phyloP scores from a whole-genome alignment of 495 filamentous ascomycete genomes.

The Sphaerosporella brunnea region DNA sequence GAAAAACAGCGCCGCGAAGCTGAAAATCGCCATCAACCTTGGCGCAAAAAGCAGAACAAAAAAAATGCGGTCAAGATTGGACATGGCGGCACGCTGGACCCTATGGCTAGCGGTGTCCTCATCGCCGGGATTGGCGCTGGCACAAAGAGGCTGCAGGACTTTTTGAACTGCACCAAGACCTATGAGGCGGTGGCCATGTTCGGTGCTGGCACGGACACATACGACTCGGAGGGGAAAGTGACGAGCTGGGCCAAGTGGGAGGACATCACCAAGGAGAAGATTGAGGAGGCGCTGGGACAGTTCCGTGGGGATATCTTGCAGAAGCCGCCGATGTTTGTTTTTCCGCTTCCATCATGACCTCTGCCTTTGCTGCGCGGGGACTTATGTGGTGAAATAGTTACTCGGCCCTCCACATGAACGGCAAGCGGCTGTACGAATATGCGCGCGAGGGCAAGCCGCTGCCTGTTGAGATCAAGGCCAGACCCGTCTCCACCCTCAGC shows the following conservation, averaged over 20 bases:
- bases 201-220: constrained; percentile 81
- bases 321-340: constrained; percentile 53
- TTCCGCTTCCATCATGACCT: not conserved
- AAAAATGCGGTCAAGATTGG: constrained; percentile 72
- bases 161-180: constrained; percentile 73
- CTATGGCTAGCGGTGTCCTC: constrained; percentile 80
- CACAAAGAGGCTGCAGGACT: constrained; percentile 61
- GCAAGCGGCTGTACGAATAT: constrained; percentile 90
- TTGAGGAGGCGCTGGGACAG: constrained; percentile 54
- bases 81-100: constrained; percentile 90
- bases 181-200: constrained; percentile 85
- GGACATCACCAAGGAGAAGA: constrained; percentile 57
- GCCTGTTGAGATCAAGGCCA: constrained; percentile 62
- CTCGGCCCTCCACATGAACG: constrained; percentile 77
- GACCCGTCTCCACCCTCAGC: constrained; percentile 56
- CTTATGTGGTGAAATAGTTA: constrained; percentile 27
- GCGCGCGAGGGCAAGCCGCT: constrained; percentile 72
- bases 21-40: constrained; percentile 39
- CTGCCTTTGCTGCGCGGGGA: not conserved
- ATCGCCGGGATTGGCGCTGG: constrained; percentile 74
- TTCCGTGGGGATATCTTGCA: constrained; percentile 84
- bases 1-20: constrained; percentile 36
- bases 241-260: constrained; percentile 52
- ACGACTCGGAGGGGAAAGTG: constrained; percentile 70
- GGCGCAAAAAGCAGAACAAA: constrained; percentile 33